Conservation (phyloP, 2,329 filamentous ascomycete species). For the Arthrobotrys sphaeroides region DNA sequence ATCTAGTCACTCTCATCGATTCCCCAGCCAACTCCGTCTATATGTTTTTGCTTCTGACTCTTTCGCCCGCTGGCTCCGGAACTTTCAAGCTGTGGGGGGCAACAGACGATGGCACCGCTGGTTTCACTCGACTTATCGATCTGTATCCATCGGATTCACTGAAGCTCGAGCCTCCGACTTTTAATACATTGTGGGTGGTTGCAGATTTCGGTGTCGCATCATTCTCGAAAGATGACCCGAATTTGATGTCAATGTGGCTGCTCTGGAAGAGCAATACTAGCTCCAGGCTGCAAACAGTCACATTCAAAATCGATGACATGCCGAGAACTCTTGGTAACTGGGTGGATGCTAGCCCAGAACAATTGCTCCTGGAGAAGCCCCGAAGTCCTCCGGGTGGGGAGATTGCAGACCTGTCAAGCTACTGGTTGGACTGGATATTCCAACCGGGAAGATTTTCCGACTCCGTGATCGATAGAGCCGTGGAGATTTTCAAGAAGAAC, state of each 20-base stretch:
- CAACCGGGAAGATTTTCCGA: slow-evolving; percentile 82
- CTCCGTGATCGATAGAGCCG: slow-evolving; percentile 81
- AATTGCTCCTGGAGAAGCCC: slow-evolving; percentile 65
- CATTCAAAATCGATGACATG: slow-evolving; percentile 74
- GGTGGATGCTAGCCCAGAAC: slow-evolving; percentile 74
- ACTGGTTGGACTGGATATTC: slow-evolving; percentile 86
- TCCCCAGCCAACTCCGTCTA: slow-evolving; percentile 64
- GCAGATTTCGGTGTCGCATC: slow-evolving; percentile 76
- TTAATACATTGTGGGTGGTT: slow-evolving; percentile 80
- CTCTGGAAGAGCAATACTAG: slow-evolving; percentile 86
- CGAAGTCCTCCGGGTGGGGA: slow-evolving; percentile 39
- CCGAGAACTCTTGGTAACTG: slow-evolving; percentile 74
- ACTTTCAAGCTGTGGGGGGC: slow-evolving; percentile 91
- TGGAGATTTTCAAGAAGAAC: slow-evolving; percentile 75
- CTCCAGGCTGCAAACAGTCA: slow-evolving; percentile 77
- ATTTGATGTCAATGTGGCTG: slow-evolving; percentile 73
- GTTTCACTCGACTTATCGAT: slow-evolving; percentile 66
- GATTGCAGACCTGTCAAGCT: slow-evolving; percentile 74
- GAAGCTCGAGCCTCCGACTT: slow-evolving; percentile 74
- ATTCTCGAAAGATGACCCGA: slow-evolving; percentile 64
- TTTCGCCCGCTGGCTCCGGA: slow-evolving; percentile 84
- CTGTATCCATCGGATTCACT: slow-evolving; percentile 73
- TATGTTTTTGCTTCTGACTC: slow-evolving; percentile 76
- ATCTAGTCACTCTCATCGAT: slow-evolving; percentile 60
- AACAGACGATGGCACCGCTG: slow-evolving; percentile 67